phyloP scores from a whole-genome alignment of 2,329 filamentous ascomycete species.

The Triangularia setosa region DNA sequence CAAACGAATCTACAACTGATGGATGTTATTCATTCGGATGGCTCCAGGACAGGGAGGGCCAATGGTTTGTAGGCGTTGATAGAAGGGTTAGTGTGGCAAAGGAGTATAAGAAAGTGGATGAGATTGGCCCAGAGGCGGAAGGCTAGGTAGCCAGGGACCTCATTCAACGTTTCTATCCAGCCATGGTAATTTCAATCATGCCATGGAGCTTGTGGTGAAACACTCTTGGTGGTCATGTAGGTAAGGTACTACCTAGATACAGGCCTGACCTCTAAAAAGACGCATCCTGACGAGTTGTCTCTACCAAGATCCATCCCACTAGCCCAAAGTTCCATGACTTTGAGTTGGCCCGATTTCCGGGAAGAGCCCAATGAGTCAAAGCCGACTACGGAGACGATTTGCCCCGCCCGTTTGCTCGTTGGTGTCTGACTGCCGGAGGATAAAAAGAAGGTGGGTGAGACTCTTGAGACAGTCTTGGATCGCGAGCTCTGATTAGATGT shows the following conservation, averaged over 20 bases:
- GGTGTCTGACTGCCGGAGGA: not conserved
- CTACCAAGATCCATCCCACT: no score
- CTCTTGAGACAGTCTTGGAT: not conserved
- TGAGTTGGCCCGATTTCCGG: no score
- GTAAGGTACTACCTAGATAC: no score
- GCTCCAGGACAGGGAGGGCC: not conserved
- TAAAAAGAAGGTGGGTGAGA: not conserved
- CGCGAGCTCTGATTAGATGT: not conserved
- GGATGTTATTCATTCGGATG: not conserved
- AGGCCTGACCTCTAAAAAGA: no score
- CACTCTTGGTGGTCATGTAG: no score
- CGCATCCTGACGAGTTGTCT: no score
- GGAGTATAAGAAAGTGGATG: not conserved
- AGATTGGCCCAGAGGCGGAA: not conserved
- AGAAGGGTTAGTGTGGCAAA: not conserved
- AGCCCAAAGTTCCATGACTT: no score
- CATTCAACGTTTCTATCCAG: no score
- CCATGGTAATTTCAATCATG: no score
- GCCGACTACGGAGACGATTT: not conserved
- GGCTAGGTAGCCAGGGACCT: not conserved
- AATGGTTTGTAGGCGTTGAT: not conserved
- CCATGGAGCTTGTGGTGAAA: no score
- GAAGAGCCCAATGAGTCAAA: not conserved
- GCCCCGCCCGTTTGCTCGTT: not conserved
- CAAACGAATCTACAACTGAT: not conserved